phyloP scores from a whole-genome alignment of 2,329 filamentous ascomycete species.

The Aspergillus quadricinctus region DNA sequence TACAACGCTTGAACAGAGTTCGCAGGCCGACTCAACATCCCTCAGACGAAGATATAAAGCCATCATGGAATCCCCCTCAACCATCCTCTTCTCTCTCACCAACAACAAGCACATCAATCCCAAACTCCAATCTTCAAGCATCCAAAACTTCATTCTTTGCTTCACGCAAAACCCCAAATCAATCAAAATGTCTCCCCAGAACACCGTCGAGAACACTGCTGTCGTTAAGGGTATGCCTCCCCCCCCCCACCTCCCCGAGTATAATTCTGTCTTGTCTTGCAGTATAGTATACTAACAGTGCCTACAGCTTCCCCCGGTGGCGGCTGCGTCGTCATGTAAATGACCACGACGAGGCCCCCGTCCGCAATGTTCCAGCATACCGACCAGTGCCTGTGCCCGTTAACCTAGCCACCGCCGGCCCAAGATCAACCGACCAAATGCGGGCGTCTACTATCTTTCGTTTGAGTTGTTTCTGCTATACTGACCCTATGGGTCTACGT shows the following conservation, averaged over 20 bases:
- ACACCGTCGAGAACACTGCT: slow-evolving; percentile 18
- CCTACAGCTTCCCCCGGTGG: slow-evolving; percentile 22
- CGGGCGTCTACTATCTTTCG: neutral
- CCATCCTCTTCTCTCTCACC: neutral
- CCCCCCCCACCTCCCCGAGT: neutral
- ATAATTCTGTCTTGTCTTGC: neutral
- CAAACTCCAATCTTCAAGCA: slow-evolving; percentile 9
- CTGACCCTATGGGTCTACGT: neutral
- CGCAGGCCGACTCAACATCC: neutral
- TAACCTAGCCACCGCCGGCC: neutral
- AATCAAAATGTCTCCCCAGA: slow-evolving; percentile 24
- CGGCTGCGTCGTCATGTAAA: slow-evolving; percentile 30
- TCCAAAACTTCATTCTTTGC: slow-evolving; percentile 11
- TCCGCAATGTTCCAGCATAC: neutral
- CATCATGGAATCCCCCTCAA: neutral
- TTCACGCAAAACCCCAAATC: slow-evolving; percentile 12
- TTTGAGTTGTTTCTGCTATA: neutral
- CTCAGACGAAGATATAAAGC: neutral
- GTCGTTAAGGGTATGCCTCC: slow-evolving; percentile 20
- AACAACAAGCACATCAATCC: neutral
- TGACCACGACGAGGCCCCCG: neutral
- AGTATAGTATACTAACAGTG: slow-evolving; percentile 8
- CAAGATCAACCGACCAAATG: neutral
- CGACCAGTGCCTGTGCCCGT: neutral
- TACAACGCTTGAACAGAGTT: neutral